These are phyloP conservation scores for Globisporangium carolinianum DNA, from an alignment of 352 stramenopile species.

Conservation along the genomic window DNA sequence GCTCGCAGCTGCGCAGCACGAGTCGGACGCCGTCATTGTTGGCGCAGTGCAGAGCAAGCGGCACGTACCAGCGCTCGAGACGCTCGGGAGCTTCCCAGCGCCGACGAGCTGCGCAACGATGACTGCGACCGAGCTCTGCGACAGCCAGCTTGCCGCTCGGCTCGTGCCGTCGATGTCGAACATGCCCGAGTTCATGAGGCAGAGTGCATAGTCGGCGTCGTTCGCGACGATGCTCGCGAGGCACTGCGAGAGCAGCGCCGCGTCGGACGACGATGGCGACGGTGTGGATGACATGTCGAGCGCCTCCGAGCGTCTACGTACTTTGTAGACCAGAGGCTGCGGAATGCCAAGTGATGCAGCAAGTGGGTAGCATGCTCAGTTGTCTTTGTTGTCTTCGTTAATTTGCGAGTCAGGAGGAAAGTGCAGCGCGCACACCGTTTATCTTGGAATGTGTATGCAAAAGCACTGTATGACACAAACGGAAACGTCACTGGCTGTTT, in stretches of 20 bases:
- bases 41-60: slow-evolving; percentile 25
- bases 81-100: slow-evolving; percentile 7
- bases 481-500: too few species aligned
- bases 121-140: background rate
- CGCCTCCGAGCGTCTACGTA: too few species aligned
- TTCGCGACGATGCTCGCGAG: slow-evolving; percentile 26
- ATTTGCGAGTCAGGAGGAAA: too few species aligned
- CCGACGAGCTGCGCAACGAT: slow-evolving; percentile 7
- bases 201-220: slow-evolving; percentile 43
- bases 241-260: slow-evolving; percentile 24
- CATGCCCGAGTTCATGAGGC: slow-evolving; percentile 63
- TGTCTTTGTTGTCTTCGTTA: too few species aligned
- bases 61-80: slow-evolving; percentile 17
- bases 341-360: too few species aligned
- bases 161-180: slow-evolving; percentile 22
- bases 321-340: too few species aligned
- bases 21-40: slow-evolving; percentile 20
- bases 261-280: slow-evolving; percentile 6
- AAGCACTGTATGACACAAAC: too few species aligned
- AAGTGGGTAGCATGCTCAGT: too few species aligned
- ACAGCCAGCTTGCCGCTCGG: slow-evolving; percentile 5
- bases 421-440: too few species aligned
- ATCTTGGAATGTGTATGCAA: too few species aligned
- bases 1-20: slow-evolving; percentile 25
- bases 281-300: too few species aligned